Evolutionary conservation across 768 basidiomycete genomes (phyloP).

Genomic region (Lactarius tabidus): DNA sequence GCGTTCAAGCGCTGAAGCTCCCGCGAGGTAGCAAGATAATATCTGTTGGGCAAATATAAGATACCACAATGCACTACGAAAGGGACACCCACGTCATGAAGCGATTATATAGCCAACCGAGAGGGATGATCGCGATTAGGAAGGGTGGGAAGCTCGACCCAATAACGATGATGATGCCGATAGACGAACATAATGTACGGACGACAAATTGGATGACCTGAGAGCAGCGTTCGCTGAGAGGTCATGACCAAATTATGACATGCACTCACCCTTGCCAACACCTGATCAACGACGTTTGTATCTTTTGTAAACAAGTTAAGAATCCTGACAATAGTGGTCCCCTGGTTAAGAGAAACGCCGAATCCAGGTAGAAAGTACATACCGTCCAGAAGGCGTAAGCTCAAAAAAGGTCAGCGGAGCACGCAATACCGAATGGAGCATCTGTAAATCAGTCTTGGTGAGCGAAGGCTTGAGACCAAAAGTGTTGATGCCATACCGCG

Average conservation of each 20-base stretch:
- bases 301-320: constrained; percentile 92
- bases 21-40: constrained; percentile 82
- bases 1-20: constrained; percentile 88
- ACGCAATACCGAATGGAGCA: constrained; percentile 74
- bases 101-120: constrained; percentile 72
- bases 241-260: neutral
- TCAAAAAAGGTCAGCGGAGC: constrained; percentile 90
- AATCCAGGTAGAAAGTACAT: constrained; percentile 23
- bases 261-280: constrained; percentile 56
- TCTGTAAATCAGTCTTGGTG: constrained; percentile 39
- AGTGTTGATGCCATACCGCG: constrained; percentile 41
- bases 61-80: neutral
- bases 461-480: constrained; percentile 1
- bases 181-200: constrained; percentile 56
- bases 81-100: constrained; percentile 65
- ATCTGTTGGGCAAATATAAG: constrained; percentile 41
- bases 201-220: constrained; percentile 63
- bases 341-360: neutral
- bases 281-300: constrained; percentile 79
- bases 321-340: constrained; percentile 46
- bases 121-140: constrained; percentile 66
- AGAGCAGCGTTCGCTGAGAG: neutral
- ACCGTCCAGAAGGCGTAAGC: constrained; percentile 81
- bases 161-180: constrained; percentile 68
- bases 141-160: constrained; percentile 80